Conservation (phyloP, 2,329 filamentous ascomycete genomes). For the Exophiala viscosa region DNA sequence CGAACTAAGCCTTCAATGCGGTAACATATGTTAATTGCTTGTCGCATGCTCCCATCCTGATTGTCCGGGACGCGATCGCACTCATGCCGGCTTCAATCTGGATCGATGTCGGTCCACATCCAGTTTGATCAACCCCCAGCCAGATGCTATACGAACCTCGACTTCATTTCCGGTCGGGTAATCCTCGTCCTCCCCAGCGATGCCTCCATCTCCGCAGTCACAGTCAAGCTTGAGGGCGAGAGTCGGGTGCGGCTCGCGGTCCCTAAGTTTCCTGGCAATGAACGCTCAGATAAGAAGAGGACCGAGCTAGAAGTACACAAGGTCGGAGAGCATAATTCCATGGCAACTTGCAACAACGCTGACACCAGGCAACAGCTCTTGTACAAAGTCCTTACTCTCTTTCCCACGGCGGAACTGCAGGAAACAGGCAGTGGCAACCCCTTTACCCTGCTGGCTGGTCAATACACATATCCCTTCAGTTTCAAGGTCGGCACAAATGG, state of each 20-base stretch:
- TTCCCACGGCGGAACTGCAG: conserved; percentile 43
- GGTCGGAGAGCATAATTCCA: conserved; percentile 32
- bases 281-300: conserved; percentile 44
- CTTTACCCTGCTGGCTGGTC: conserved; percentile 45
- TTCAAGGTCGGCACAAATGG: conserved; percentile 42
- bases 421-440: conserved; percentile 33
- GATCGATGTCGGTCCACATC: conserved; percentile 44
- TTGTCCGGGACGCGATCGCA: conserved; percentile 5
- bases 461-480: conserved; percentile 47
- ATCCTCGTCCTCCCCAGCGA: conserved; percentile 41
- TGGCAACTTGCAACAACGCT: conserved; percentile 4
- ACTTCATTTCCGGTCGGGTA: conserved; percentile 45
- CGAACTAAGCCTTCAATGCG: conserved; percentile 2
- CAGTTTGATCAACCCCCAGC: conserved; percentile 41
- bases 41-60: neutral
- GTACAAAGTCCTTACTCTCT: conserved; percentile 47
- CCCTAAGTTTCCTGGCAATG: conserved; percentile 39
- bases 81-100: conserved; percentile 20
- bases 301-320: conserved; percentile 50
- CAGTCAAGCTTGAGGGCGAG: conserved; percentile 49
- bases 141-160: conserved; percentile 47
- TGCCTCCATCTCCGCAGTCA: conserved; percentile 43
- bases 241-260: conserved; percentile 44
- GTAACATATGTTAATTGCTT: neutral
- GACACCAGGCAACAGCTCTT: conserved; percentile 36